Evolutionary conservation across 345 rosid species (phyloP), one percentile per base, ranked within the genome.

Genomic region (Eucalyptus curtisii): DNA sequence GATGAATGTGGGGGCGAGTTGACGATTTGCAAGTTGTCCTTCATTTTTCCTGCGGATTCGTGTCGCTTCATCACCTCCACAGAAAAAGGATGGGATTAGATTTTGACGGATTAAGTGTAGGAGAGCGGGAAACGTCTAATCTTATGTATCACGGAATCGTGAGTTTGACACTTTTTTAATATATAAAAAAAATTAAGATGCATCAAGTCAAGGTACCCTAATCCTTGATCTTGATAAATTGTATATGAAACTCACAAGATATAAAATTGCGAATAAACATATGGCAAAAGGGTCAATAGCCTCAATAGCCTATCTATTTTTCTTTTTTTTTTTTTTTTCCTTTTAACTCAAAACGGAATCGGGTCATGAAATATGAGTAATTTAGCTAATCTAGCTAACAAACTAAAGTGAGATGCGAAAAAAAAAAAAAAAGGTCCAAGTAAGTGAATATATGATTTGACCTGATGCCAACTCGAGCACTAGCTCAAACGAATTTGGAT

Each of bases 391-490:
- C 37, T 10, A 15, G 19, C 31, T n/a, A 64, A 64, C 37, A 14
- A 64, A 64, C 17, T 7, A 64, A 64, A 33, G 4, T 1, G 1
- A 13, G 7, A 3, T 0, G 2, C 11, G n/a, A n/a, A n/a, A n/a
- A 2, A 31, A 31, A 68, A 7, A 9, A 25, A 11, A 0, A 64
- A 68, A 31, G 11, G 1, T 9, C 13, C 1, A 33, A 33, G 13
- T 19, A 68, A 33, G 42, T 16, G 12, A 31, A 33, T 31, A 68
- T 9, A 33, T n/a, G 40, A 4, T 66, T 66, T n/a, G 20, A 33
- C 25, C 44, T 6, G 0, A 68, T 17, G 20, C 4, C 24, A 37
- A 33, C 7, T 22, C 7, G 13, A 4, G 44, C 13, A 33, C 13
- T 17, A 33, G 20, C 42, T 33, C 24, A 17, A 17, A 2, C 4